Percentiles rank a stretch among this genome's conserved stretches.
These are phyloP conservation scores for Pezicula neosporulosa DNA, from an alignment of 2,329 filamentous ascomycete species.

Conservation along the genomic window DNA sequence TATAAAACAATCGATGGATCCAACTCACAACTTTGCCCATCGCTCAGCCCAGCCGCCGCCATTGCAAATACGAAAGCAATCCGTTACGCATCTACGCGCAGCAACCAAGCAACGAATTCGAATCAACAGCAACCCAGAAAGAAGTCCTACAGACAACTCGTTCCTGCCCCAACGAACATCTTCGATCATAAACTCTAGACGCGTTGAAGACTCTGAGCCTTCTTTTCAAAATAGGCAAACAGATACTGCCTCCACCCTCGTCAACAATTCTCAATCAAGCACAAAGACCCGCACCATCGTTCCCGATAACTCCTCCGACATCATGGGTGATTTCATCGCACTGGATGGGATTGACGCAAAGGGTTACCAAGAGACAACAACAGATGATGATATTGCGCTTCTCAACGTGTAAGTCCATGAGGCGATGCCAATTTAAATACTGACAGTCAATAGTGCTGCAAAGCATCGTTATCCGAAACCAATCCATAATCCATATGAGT, in stretches of 20 bases:
- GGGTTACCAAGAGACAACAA: slow-evolving; percentile 3
- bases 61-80: not conserved
- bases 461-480: slow-evolving; percentile 5
- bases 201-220: not conserved
- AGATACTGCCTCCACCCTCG: not conserved
- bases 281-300: not conserved
- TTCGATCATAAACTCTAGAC: not conserved
- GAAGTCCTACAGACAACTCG: not conserved
- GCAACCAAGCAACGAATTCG: not conserved
- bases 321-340: slow-evolving; percentile 23
- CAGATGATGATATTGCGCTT: slow-evolving; percentile 4
- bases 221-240: not conserved
- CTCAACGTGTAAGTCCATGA: not conserved
- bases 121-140: not conserved
- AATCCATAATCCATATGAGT: slow-evolving; percentile 16
- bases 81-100: not conserved
- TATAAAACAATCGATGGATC: not conserved
- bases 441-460: not conserved
- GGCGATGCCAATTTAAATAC: not conserved
- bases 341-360: slow-evolving; percentile 7
- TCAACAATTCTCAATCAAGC: not conserved
- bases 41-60: not conserved
- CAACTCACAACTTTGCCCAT: not conserved
- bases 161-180: not conserved
- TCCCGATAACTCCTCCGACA: slow-evolving; percentile 12